Base-by-base conservation (phyloP, 2,329 filamentous ascomycete genomes). In the Cytospora leucostoma region DNA sequence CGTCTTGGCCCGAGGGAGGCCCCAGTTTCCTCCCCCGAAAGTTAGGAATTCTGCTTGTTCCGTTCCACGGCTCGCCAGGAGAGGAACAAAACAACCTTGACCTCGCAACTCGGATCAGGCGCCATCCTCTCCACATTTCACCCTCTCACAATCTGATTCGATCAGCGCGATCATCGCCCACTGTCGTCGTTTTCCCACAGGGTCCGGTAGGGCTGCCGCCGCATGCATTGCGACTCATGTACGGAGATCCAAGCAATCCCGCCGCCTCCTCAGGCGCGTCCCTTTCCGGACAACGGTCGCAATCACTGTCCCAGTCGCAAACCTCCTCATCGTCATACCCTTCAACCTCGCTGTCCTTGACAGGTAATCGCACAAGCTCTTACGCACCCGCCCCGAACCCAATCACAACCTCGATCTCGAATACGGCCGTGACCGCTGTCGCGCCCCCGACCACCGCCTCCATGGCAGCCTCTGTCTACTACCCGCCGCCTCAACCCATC, bases 381-480 rank as follows among this genome's bases (percentile, higher is more conserved):
- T 73, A 73, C 61, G 68, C 71, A 47, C 61, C 72, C 13, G 67
- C 72, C 60, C 64, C 67, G 67, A 17, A 27, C 37, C 62, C 68
- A 15, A 63, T 68, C 61, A 65, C 69, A 47, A 65, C 66, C 62
- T 62, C 70, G 56, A 68, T 71, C 37, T 74, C 73, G 62, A 71
- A 71, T 65, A 70, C 73, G 67, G 83, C 70, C 51, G 57, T 71
- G 13, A 68, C 72, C 63, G 65, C 67, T 66, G 54, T 56, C 40
- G 62, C 69, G 15, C 63, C 69, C 62, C 62, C 70, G 58, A 68
- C 71, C 50, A 76, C 73, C 61, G 72, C 71, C 65, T 71, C 73
- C 67, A 84, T 84, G 81, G 75, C 80, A 65, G 74, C 78, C 61
- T 72, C 79, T 50, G 73, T 75, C 65, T 83, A 78, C 68, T 70